Evolutionary conservation across 257 asterid genomes (phyloP).

Genomic region (Plantago ovata): DNA sequence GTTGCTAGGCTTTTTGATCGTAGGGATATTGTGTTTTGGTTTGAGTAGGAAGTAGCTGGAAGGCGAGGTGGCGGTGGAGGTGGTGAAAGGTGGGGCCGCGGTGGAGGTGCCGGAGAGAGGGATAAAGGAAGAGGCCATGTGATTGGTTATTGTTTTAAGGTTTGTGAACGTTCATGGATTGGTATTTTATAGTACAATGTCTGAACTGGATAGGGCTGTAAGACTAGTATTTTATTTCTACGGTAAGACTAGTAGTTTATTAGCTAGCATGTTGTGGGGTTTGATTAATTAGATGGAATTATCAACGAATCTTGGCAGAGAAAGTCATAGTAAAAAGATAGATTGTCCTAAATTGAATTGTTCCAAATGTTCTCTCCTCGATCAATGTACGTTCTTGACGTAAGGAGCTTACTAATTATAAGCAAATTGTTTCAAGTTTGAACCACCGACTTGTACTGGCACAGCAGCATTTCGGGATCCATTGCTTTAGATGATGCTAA

Average conservation of each 20-base stretch:
- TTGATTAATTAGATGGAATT: too few species aligned
- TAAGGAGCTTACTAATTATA: too few species aligned
- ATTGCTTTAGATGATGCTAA: too few species aligned
- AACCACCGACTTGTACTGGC: too few species aligned
- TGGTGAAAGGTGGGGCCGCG: slow-evolving; percentile 23
- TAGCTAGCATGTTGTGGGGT: not conserved
- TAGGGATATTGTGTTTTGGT: slow-evolving; percentile 21
- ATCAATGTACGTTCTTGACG: too few species aligned
- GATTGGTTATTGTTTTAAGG: slow-evolving; percentile 4
- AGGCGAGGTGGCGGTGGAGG: slow-evolving; percentile 16
- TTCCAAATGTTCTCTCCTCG: too few species aligned
- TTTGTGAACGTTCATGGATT: not conserved
- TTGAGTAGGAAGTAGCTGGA: slow-evolving; percentile 13
- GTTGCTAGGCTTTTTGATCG: slow-evolving; percentile 19
- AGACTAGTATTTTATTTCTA: not conserved
- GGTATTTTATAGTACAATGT: not conserved
- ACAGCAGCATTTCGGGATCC: too few species aligned
- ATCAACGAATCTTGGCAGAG: too few species aligned
- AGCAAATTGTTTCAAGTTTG: too few species aligned
- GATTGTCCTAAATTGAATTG: too few species aligned
- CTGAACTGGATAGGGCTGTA: not conserved
- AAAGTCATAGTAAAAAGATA: too few species aligned
- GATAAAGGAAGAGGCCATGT: slow-evolving; percentile 46
- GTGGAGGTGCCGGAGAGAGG: slow-evolving; percentile 23
- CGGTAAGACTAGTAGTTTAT: not conserved